Conservation (phyloP, 768 basidiomycete genomes). For the Gelatoporia subvermispora region DNA sequence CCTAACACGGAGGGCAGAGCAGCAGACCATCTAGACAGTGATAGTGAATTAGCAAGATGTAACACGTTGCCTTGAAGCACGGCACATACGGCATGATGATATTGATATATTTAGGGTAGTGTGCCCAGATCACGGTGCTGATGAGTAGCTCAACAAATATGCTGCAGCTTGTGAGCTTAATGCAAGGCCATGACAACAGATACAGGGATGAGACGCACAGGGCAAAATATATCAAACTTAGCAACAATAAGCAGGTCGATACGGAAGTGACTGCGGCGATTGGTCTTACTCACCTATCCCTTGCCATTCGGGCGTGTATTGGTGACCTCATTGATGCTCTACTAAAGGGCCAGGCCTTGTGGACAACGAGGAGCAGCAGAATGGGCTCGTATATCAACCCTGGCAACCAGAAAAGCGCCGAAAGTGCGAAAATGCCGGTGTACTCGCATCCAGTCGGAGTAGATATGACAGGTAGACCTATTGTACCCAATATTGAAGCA, state of each 20-base stretch:
- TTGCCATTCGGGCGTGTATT: slow-evolving; percentile 6
- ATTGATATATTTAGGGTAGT: slow-evolving; percentile 15
- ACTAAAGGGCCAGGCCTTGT: slow-evolving; percentile 11
- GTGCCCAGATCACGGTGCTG: slow-evolving; percentile 17
- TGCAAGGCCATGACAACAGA: too few relatives aligned
- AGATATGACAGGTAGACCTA: slow-evolving; percentile 18
- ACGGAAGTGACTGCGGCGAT: too few relatives aligned
- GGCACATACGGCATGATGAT: slow-evolving; percentile 22
- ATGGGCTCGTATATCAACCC: slow-evolving; percentile 22
- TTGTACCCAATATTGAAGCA: too few relatives aligned
- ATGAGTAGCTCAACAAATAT: slow-evolving; percentile 16
- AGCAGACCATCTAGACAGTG: slow-evolving; percentile 23
- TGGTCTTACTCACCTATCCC: too few relatives aligned
- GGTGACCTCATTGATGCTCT: slow-evolving; percentile 1
- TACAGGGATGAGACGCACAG: too few relatives aligned
- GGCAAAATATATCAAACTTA: too few relatives aligned
- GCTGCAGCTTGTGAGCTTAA: slow-evolving; percentile 1
- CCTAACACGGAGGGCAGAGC: slow-evolving; percentile 23
- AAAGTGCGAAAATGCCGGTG: neutral
- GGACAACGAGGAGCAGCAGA: slow-evolving; percentile 18
- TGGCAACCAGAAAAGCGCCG: slow-evolving; percentile 3
- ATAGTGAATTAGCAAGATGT: too few relatives aligned
- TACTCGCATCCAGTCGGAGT: slow-evolving; percentile 20
- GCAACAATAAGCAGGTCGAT: too few relatives aligned
- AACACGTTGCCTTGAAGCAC: too few relatives aligned